Evolutionary conservation across 2,329 filamentous ascomycete genomes (phyloP).

Genomic region (Colletotrichum sp.): DNA sequence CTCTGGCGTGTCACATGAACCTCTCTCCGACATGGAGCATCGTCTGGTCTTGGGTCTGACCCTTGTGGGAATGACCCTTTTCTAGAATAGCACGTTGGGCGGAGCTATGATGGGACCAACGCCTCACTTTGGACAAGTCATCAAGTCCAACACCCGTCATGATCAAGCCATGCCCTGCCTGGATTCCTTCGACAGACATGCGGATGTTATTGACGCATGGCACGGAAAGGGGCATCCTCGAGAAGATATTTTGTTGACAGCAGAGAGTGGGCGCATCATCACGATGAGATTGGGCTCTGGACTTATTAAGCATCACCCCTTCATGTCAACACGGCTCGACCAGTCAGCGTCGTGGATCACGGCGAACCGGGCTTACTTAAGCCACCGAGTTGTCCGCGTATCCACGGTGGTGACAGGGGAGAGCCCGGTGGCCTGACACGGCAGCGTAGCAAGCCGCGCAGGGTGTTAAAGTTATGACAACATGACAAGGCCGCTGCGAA

Average conservation of each 20-base stretch:
- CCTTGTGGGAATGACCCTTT: not conserved
- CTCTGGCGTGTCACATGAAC: constrained; percentile 10
- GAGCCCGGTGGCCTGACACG: constrained; percentile 13
- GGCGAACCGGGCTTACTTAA: constrained; percentile 4
- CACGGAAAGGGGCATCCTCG: not conserved
- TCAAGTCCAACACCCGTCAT: not conserved
- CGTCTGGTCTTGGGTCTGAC: constrained; percentile 7
- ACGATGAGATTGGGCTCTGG: not conserved
- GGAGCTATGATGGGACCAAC: constrained; percentile 1
- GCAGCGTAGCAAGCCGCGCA: constrained; percentile 20
- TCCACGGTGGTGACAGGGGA: constrained; percentile 9
- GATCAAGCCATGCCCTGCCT: not conserved
- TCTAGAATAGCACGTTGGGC: not conserved
- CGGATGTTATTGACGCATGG: not conserved
- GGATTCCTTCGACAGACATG: not conserved
- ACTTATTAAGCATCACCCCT: not conserved
- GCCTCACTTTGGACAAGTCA: constrained; percentile 1
- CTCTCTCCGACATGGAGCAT: not conserved
- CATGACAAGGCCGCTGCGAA: constrained; percentile 17
- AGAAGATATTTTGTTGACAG: not conserved
- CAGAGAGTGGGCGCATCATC: not conserved
- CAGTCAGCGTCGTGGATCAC: not conserved
- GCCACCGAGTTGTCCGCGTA: constrained; percentile 11
- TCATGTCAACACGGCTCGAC: not conserved
- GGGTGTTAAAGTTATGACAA: constrained; percentile 12